phyloP scores from a whole-genome alignment of 371 early-diverging fungal species.

The Rhizopus delemar region DNA sequence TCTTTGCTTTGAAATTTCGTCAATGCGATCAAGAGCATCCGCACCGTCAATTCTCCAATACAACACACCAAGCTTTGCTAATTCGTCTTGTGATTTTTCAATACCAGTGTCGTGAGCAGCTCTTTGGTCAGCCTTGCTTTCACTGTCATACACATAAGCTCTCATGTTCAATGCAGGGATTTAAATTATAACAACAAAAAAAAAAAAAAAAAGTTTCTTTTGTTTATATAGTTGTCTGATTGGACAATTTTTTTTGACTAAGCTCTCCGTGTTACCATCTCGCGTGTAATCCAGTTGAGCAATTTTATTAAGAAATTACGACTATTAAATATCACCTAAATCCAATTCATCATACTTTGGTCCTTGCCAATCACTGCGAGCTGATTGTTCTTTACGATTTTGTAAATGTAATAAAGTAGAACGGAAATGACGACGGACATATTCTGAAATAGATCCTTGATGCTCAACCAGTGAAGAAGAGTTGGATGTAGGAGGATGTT shows the following conservation, averaged over 20 bases:
- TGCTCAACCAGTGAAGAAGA: conserved; percentile 59
- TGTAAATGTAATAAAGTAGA: conserved; percentile 61
- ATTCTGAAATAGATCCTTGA: conserved; percentile 54
- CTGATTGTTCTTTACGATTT: conserved; percentile 30
- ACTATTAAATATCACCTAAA: conserved; percentile 23
- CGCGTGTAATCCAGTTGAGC: too few relatives aligned
- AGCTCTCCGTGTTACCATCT: too few relatives aligned
- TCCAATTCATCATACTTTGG: conserved; percentile 32
- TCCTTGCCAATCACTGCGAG: conserved; percentile 24
- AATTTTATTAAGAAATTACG: background rate
- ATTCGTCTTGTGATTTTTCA: conserved; percentile 63
- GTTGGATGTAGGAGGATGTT: conserved; percentile 61
- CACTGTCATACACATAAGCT: conserved; percentile 68
- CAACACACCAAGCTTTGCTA: conserved; percentile 71
- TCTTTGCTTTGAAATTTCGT: conserved; percentile 72
- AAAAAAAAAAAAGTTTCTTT: background rate
- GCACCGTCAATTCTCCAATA: conserved; percentile 70
- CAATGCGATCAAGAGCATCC: conserved; percentile 59
- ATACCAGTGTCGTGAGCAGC: conserved; percentile 72
- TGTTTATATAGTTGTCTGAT: background rate
- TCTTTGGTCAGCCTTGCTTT: conserved; percentile 57
- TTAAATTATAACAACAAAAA: background rate
- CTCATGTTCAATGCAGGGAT: conserved; percentile 48
- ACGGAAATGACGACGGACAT: conserved; percentile 67
- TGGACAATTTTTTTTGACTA: background rate